Percentiles rank a stretch among this genome's conserved stretches.
Evolutionary conservation across 306 rosid genomes (phyloP).

Genomic region (Vigna unguiculata): DNA sequence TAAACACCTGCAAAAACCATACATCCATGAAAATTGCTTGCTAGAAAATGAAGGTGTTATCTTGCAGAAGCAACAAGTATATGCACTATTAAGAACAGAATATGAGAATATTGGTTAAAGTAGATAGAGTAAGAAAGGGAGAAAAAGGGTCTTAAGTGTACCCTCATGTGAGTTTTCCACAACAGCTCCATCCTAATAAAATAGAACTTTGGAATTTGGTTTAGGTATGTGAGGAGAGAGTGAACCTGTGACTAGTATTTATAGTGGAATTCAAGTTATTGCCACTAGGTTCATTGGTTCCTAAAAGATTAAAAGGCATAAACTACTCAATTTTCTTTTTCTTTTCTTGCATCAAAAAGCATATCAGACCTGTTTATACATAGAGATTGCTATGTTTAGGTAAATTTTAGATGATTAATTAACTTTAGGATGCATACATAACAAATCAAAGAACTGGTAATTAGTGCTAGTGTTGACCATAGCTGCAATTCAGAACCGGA

Average conservation of each 20-base stretch:
- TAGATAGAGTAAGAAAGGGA: constrained; percentile 20
- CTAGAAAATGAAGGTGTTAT: constrained; percentile 17
- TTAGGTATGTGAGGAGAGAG: constrained; percentile 32
- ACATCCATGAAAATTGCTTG: constrained; percentile 27
- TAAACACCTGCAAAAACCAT: constrained; percentile 43
- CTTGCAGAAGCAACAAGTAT: neutral
- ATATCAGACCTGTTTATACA: neutral
- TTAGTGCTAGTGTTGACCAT: neutral
- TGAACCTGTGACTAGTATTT: constrained; percentile 40
- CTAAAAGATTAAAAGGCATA: constrained; percentile 17
- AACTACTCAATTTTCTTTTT: neutral
- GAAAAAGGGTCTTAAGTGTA: constrained; percentile 39
- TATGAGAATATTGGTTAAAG: neutral
- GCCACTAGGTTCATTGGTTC: constrained; percentile 23
- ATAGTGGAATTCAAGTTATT: constrained; percentile 39
- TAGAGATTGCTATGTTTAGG: neutral
- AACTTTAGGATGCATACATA: neutral
- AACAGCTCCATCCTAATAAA: constrained; percentile 46
- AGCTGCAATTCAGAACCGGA: neutral
- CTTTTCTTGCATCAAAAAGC: neutral
- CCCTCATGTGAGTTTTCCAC: constrained; percentile 42
- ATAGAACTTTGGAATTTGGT: constrained; percentile 11
- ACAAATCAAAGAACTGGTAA: neutral
- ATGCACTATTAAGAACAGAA: constrained; percentile 16
- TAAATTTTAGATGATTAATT: neutral